Percentiles rank a stretch among this genome's conserved stretches.
Conservation (phyloP, 2,329 filamentous ascomycete genomes). For the Hypoxylon sp. region DNA sequence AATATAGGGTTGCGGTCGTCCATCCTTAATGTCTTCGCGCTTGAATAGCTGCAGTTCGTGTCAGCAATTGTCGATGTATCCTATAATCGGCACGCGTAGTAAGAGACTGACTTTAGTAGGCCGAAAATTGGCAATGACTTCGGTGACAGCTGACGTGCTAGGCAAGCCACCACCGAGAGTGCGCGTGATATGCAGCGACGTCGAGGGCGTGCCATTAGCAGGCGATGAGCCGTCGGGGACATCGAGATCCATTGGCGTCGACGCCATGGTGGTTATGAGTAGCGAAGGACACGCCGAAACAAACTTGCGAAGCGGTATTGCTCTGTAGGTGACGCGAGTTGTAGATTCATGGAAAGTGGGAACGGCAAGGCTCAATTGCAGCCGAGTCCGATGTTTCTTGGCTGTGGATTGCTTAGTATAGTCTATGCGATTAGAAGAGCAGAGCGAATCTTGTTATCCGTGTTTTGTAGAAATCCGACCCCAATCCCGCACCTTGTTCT, state of each 20-base stretch:
- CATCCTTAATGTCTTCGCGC: constrained; percentile 69
- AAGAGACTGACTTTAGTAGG: constrained; percentile 77
- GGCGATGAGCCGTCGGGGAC: constrained; percentile 58
- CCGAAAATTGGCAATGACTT: constrained; percentile 83
- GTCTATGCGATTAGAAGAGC: background rate
- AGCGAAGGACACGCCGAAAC: background rate
- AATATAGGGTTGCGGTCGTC: constrained; percentile 72
- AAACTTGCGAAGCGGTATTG: background rate
- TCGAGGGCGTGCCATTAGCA: constrained; percentile 57
- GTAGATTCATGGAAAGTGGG: background rate
- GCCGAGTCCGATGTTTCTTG: background rate
- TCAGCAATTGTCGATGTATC: constrained; percentile 25
- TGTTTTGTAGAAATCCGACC: background rate
- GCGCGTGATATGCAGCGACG: constrained; percentile 66
- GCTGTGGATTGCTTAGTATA: background rate
- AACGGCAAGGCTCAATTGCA: constrained; percentile 26
- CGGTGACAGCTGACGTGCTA: constrained; percentile 77
- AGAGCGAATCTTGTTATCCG: background rate
- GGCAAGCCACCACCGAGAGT: constrained; percentile 60
- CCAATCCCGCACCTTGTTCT: no score
- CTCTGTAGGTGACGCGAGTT: constrained; percentile 4
- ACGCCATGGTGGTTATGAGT: constrained; percentile 60
- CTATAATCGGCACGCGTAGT: background rate
- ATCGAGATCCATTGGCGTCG: constrained; percentile 72
- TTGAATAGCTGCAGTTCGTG: constrained; percentile 68